Conservation (phyloP, 768 basidiomycete species). For the Auriscalpium orientale region DNA sequence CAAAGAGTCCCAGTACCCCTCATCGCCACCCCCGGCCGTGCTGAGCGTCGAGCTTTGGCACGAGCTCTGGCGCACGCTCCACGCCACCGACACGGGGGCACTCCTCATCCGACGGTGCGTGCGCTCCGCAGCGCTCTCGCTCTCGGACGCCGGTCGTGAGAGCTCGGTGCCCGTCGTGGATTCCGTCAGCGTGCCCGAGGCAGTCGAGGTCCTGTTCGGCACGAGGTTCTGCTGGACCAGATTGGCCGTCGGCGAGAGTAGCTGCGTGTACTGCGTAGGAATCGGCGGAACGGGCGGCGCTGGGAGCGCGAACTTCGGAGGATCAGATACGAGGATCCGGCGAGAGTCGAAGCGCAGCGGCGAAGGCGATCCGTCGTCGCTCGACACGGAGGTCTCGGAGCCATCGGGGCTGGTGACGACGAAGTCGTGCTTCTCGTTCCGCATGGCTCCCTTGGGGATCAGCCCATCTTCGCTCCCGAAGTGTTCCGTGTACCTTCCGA, state of each 20-base stretch:
- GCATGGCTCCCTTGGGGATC: conserved; percentile 2
- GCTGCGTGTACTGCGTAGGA: conserved; percentile 8
- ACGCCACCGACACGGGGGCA: conserved; percentile 12
- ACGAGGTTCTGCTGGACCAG: conserved; percentile 11
- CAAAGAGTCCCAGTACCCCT: conserved; percentile 15
- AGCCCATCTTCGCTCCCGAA: conserved; percentile 9
- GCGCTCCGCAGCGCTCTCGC: conserved; percentile 2
- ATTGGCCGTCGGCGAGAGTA: conserved; percentile 13
- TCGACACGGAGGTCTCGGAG: conserved; percentile 3
- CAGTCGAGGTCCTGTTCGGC: conserved; percentile 6
- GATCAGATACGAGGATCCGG: background rate
- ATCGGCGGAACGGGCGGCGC: conserved; percentile 15
- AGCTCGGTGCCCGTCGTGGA: conserved; percentile 9
- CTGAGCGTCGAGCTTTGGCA: conserved; percentile 6
- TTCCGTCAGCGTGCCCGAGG: conserved; percentile 9
- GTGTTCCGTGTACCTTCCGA: conserved; percentile 6
- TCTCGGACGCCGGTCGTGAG: conserved; percentile 1
- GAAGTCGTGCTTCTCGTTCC: conserved; percentile 10
- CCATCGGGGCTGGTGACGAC: conserved; percentile 12
- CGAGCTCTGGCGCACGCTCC: conserved; percentile 10
- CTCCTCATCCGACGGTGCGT: conserved; percentile 14
- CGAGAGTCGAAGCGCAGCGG: background rate
- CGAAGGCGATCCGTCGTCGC: conserved; percentile 1
- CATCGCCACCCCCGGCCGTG: conserved; percentile 5
- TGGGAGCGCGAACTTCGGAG: background rate